A percentile compares a stretch with the other conserved stretches of the same genome.
Conservation (phyloP, 2,329 filamentous ascomycete species). For the Juglanconis juglandina region DNA sequence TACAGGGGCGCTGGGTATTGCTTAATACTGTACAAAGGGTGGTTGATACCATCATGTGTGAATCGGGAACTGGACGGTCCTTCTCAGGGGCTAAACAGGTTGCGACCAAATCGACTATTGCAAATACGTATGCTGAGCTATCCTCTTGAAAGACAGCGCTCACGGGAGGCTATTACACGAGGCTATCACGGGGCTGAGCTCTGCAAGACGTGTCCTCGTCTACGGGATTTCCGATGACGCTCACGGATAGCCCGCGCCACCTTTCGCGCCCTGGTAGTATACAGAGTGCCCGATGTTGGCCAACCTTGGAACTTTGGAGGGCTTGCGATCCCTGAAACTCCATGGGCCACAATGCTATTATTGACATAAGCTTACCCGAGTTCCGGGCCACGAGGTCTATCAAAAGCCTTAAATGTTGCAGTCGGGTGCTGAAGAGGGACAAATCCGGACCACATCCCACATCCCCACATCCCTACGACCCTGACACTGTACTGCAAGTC, state of each 20-base stretch:
- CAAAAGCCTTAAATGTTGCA: neutral
- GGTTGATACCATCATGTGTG: neutral
- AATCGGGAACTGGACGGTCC: neutral
- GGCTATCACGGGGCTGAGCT: too few relatives aligned
- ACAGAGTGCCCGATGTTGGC: too few relatives aligned
- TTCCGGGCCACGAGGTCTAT: neutral
- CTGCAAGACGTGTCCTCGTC: too few relatives aligned
- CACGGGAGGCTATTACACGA: too few relatives aligned
- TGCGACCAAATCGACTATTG: neutral
- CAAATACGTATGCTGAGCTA: neutral
- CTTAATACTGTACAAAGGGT: too few relatives aligned
- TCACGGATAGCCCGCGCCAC: too few relatives aligned
- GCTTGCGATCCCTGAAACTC: neutral
- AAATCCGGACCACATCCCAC: neutral
- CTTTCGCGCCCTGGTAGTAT: too few relatives aligned
- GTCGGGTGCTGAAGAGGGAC: neutral
- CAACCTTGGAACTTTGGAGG: too few relatives aligned
- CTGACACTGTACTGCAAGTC: neutral
- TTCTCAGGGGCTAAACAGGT: too few relatives aligned
- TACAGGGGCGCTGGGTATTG: neutral
- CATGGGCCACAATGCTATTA: neutral
- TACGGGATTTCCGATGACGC: too few relatives aligned
- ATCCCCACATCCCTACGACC: neutral
- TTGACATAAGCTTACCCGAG: neutral
- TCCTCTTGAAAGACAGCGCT: too few relatives aligned